Percentiles rank a stretch among this genome's conserved stretches.
phyloP scores from a whole-genome alignment of 805 yeast species.

The Candida patagonica region DNA sequence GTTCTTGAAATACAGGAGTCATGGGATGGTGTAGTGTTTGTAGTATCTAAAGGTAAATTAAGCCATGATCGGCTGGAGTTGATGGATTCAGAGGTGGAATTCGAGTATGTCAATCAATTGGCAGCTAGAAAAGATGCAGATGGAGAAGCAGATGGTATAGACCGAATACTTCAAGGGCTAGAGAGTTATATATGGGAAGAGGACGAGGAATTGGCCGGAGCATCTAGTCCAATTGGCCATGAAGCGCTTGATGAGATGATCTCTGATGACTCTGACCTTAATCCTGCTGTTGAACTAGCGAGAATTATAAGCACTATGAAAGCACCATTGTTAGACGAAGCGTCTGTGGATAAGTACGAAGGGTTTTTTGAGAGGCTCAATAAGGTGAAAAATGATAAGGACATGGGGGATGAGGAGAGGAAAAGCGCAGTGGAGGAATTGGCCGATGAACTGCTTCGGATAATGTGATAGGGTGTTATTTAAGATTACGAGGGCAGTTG shows the following conservation, averaged over 20 bases:
- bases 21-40: slow-evolving; percentile 22
- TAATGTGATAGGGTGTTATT: too few relatives aligned
- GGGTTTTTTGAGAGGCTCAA: slow-evolving; percentile 21
- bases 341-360: slow-evolving; percentile 24
- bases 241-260: background rate
- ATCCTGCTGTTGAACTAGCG: slow-evolving; percentile 3
- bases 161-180: slow-evolving; percentile 23
- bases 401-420: slow-evolving; percentile 25
- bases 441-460: slow-evolving; percentile 25
- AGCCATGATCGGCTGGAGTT: slow-evolving; percentile 11
- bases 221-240: slow-evolving; percentile 1
- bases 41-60: slow-evolving; percentile 15
- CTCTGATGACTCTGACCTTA: too few relatives aligned
- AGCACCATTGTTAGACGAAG: slow-evolving; percentile 3
- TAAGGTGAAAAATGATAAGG: slow-evolving; percentile 8
- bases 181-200: slow-evolving; percentile 18
- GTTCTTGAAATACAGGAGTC: slow-evolving; percentile 18
- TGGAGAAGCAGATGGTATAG: slow-evolving; percentile 18
- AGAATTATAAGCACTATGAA: slow-evolving; percentile 1
- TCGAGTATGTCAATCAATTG: slow-evolving; percentile 19
- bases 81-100: slow-evolving; percentile 18
- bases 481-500: too few relatives aligned
- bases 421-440: slow-evolving; percentile 25
- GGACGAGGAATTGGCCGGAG: slow-evolving; percentile 2
- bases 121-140: slow-evolving; percentile 15